A percentile compares a stretch with the other conserved stretches of the same genome.
Conservation (phyloP, 495 filamentous ascomycete species). For the Podospora anserina region DNA sequence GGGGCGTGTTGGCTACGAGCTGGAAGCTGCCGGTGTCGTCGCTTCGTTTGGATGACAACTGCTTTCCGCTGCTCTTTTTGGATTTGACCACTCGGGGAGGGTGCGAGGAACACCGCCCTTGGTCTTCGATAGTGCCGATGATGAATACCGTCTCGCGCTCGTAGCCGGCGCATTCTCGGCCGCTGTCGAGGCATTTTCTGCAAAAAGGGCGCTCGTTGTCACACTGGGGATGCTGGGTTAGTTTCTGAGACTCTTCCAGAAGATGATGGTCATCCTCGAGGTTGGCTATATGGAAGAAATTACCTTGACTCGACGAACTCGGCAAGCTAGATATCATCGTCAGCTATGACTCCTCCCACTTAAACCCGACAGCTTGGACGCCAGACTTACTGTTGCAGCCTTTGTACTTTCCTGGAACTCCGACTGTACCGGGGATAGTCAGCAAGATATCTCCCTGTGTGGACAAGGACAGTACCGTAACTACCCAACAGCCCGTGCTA, state of each 20-base stretch:
- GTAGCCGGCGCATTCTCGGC: constrained; percentile 61
- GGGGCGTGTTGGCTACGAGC: constrained; percentile 33
- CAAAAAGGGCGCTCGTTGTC: constrained; percentile 62
- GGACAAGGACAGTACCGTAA: not conserved
- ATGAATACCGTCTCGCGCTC: constrained; percentile 54
- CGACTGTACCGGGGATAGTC: constrained; percentile 25
- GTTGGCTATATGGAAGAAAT: not conserved
- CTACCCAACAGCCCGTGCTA: not conserved
- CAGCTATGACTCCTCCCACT: not conserved
- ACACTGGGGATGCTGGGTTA: constrained; percentile 32
- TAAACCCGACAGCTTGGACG: not conserved
- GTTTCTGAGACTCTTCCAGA: not conserved
- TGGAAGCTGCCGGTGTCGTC: constrained; percentile 19
- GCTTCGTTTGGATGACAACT: constrained; percentile 11
- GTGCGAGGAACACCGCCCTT: constrained; percentile 45
- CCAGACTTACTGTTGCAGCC: constrained; percentile 37
- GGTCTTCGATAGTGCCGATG: constrained; percentile 43
- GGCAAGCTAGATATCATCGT: constrained; percentile 30
- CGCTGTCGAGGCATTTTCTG: constrained; percentile 60
- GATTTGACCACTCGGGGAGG: constrained; percentile 42
- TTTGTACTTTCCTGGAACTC: constrained; percentile 48
- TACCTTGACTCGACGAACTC: constrained; percentile 40
- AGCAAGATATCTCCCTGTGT: constrained; percentile 13
- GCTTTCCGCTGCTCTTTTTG: constrained; percentile 22
- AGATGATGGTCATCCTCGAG: not conserved